A percentile compares a stretch with the other conserved stretches of the same genome.
phyloP scores from a whole-genome alignment of 768 basidiomycete genomes.

The Cystofilobasidium capitatum region DNA sequence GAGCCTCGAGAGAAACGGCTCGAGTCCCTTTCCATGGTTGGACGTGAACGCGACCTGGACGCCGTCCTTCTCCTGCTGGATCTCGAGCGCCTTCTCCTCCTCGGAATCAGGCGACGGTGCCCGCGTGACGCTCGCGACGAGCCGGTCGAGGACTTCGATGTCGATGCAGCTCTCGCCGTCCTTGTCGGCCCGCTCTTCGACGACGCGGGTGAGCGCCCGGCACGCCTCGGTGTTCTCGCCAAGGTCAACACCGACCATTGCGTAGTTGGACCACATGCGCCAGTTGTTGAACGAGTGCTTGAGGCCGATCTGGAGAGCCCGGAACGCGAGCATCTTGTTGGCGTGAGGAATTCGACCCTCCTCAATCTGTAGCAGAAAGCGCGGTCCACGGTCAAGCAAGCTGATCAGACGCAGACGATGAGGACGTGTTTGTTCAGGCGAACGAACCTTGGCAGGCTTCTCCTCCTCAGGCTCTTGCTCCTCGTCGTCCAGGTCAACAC shows the following conservation, averaged over 20 bases:
- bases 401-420: too few relatives aligned
- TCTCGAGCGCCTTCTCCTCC: conserved; percentile 30
- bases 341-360: conserved; percentile 36
- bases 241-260: conserved; percentile 83
- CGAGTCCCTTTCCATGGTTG: conserved; percentile 60
- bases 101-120: conserved; percentile 31
- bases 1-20: conserved; percentile 57
- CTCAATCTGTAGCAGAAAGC: not conserved
- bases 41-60: conserved; percentile 41
- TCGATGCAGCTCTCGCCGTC: conserved; percentile 57
- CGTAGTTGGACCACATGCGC: conserved; percentile 98
- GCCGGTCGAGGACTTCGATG: conserved; percentile 73
- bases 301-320: conserved; percentile 82
- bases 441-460: not conserved
- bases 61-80: conserved; percentile 30
- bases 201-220: conserved; percentile 68
- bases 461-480: not conserved
- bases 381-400: not conserved
- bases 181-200: conserved; percentile 58
- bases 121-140: conserved; percentile 76
- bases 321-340: conserved; percentile 79
- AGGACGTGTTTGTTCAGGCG: too few relatives aligned
- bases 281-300: conserved; percentile 78
- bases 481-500: conserved; percentile 11
- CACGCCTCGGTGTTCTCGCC: conserved; percentile 83